These are phyloP conservation scores for Candida namnaoensis DNA, from an alignment of 805 yeast species.

Conservation along the genomic window DNA sequence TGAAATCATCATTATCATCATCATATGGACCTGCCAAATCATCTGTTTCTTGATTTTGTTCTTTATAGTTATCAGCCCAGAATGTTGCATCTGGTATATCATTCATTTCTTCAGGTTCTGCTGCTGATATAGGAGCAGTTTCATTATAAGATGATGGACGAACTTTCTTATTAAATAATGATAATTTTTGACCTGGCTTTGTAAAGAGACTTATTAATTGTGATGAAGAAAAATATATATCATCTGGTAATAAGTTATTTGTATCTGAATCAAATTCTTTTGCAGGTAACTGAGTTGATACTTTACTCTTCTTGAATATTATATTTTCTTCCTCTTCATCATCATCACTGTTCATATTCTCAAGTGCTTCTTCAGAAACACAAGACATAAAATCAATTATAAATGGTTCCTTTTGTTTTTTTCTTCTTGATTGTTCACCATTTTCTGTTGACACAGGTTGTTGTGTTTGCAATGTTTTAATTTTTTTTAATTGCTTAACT, in stretches of 20 bases:
- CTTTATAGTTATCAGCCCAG: conserved; percentile 62
- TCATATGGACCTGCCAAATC: conserved; percentile 18
- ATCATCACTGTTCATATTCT: conserved; percentile 7
- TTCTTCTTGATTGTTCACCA: conserved; percentile 9
- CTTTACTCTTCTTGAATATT: conserved; percentile 30
- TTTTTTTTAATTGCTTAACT: conserved; percentile 49
- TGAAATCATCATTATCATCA: conserved; percentile 22
- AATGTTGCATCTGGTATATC: conserved; percentile 54
- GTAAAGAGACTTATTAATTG: conserved; percentile 58
- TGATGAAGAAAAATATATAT: conserved; percentile 61
- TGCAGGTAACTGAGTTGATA: conserved; percentile 29
- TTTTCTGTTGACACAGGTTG: conserved; percentile 1
- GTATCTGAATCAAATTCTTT: conserved; percentile 30
- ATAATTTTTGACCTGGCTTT: conserved; percentile 47
- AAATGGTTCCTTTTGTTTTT: conserved; percentile 25
- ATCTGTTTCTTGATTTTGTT: conserved; percentile 25
- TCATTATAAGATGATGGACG: background rate
- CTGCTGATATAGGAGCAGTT: background rate
- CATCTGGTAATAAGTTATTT: conserved; percentile 59
- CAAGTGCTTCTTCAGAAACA: background rate
- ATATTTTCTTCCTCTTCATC: conserved; percentile 26
- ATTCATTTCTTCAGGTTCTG: conserved; percentile 9
- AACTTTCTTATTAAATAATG: conserved; percentile 16
- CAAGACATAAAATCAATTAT: conserved; percentile 33
- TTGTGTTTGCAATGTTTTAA: conserved; percentile 3